Evolutionary conservation across 768 basidiomycete species (phyloP).

Genomic region (Tylopilus sp.): DNA sequence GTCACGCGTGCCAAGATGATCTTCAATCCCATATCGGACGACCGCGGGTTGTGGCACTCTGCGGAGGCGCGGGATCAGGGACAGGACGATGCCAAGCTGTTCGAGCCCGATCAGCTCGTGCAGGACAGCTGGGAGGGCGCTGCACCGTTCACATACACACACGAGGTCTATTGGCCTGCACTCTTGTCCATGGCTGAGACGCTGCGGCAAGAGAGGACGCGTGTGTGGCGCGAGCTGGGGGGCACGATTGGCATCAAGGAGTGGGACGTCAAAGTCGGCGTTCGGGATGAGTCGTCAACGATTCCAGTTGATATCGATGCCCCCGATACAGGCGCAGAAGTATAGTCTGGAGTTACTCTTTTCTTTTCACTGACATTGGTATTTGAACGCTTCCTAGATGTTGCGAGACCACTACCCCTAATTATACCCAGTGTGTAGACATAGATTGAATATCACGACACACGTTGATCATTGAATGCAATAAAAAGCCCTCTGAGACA

Average conservation of each 20-base stretch:
- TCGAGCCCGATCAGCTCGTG: slow-evolving; percentile 69
- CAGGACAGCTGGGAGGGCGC: slow-evolving; percentile 67
- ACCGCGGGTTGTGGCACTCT: slow-evolving; percentile 26
- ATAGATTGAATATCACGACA: neutral
- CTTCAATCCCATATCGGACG: slow-evolving; percentile 55
- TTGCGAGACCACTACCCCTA: neutral
- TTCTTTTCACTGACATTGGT: neutral
- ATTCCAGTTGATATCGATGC: neutral
- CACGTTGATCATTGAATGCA: too few species aligned
- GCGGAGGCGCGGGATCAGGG: slow-evolving; percentile 20
- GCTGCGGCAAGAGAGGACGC: slow-evolving; percentile 46
- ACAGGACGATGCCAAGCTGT: slow-evolving; percentile 35
- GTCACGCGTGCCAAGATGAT: slow-evolving; percentile 71
- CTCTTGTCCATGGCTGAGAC: slow-evolving; percentile 54
- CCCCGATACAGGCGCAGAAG: slow-evolving; percentile 1
- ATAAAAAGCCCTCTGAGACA: too few species aligned
- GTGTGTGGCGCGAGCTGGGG: slow-evolving; percentile 67
- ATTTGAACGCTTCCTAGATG: slow-evolving; percentile 1
- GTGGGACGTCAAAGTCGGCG: slow-evolving; percentile 63
- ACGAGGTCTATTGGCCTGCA: slow-evolving; percentile 71
- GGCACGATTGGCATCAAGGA: slow-evolving; percentile 71
- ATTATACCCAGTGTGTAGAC: neutral
- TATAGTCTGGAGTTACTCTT: slow-evolving; percentile 1
- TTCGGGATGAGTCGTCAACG: slow-evolving; percentile 14
- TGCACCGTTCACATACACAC: slow-evolving; percentile 66